Percentiles rank a stretch among this genome's conserved stretches.
Evolutionary conservation across 257 asterid species (phyloP).

Genomic region (Primulina huaijiensis): DNA sequence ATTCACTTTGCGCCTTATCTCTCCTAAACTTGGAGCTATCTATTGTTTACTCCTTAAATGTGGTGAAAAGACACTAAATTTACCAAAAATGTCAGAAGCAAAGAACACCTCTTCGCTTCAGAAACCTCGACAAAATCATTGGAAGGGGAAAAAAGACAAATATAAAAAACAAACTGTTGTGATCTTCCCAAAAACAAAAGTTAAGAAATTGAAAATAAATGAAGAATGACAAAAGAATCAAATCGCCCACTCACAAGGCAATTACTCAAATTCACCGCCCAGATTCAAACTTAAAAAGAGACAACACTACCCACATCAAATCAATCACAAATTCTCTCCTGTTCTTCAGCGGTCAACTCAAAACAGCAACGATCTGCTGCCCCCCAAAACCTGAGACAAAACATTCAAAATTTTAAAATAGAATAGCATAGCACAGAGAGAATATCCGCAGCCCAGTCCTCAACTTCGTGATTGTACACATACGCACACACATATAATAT

Average conservation of each 20-base stretch:
- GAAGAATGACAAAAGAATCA: neutral
- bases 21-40: conserved; percentile 2
- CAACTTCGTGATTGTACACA: neutral
- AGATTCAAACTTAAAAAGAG: neutral
- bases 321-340: neutral
- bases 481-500: neutral
- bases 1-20: conserved; percentile 9
- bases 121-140: neutral
- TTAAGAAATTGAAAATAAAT: neutral
- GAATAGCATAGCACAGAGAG: neutral
- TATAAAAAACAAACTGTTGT: neutral
- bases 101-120: neutral
- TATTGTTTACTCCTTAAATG: neutral
- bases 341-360: neutral
- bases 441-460: neutral
- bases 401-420: no score
- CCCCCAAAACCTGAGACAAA: neutral
- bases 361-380: neutral
- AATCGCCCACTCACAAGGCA: neutral
- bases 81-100: neutral
- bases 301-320: neutral
- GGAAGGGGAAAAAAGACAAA: neutral
- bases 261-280: neutral
- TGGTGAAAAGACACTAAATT: neutral
- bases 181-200: neutral